These are phyloP conservation scores for Eutrema salsugineum DNA, from an alignment of 441 rosid genomes.

Conservation along the genomic window DNA sequence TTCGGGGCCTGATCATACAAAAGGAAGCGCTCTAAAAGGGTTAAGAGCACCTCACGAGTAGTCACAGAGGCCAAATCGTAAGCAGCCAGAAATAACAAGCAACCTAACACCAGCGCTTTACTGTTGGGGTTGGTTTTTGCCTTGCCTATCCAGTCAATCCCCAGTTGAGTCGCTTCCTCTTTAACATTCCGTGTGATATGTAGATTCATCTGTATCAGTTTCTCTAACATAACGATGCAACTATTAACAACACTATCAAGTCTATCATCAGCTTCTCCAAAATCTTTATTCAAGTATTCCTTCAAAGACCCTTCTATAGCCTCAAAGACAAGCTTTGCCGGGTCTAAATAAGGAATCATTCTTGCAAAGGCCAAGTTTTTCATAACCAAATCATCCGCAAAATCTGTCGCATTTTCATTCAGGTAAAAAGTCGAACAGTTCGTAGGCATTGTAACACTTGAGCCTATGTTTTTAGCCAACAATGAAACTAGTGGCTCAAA, in stretches of 20 bases:
- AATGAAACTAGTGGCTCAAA: conserved; percentile 23
- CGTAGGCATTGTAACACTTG: background rate
- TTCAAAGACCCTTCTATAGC: conserved; percentile 2
- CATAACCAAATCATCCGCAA: conserved; percentile 8
- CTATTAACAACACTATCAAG: conserved; percentile 3
- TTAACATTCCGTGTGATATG: background rate
- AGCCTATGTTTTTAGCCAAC: conserved; percentile 18
- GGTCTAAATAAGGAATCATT: conserved; percentile 7
- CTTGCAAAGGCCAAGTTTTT: conserved; percentile 6
- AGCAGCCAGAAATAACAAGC: conserved; percentile 23
- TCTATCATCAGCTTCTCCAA: conserved; percentile 1
- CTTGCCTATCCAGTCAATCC: conserved; percentile 9
- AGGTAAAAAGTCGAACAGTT: background rate
- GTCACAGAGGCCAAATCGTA: conserved; percentile 3
- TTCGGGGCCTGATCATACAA: conserved; percentile 14
- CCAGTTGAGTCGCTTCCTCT: conserved; percentile 20
- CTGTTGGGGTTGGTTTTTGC: background rate
- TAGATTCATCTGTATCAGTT: background rate
- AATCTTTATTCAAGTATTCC: background rate
- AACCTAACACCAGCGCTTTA: conserved; percentile 5
- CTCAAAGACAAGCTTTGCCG: conserved; percentile 18
- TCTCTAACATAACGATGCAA: conserved; percentile 15
- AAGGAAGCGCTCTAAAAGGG: conserved; percentile 4
- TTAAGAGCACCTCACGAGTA: conserved; percentile 4
- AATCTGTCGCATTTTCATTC: background rate